Percentiles rank a stretch among this genome's conserved stretches.
Conservation (phyloP, 768 basidiomycete genomes). For the Crassisporium funariophilum region DNA sequence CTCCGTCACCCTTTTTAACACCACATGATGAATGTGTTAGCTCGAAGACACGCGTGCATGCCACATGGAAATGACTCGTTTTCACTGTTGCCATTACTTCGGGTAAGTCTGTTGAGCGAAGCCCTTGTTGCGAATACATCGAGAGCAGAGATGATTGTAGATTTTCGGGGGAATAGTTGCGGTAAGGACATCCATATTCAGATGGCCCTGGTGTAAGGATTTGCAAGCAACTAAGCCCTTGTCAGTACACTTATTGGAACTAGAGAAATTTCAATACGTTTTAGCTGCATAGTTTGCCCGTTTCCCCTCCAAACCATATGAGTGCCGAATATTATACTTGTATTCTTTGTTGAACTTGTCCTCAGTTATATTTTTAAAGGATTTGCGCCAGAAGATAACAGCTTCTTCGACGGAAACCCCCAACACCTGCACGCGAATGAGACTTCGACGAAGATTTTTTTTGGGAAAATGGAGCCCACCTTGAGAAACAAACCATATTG, state of each 20-base stretch:
- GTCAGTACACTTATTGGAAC: neutral
- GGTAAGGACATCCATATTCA: conserved; percentile 92
- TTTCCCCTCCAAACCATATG: conserved; percentile 92
- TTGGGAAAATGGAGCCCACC: conserved; percentile 43
- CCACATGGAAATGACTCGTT: conserved; percentile 85
- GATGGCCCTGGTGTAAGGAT: conserved; percentile 66
- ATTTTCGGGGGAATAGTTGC: conserved; percentile 84
- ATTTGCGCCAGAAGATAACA: conserved; percentile 87
- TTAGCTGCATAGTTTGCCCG: conserved; percentile 93
- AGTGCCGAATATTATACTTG: conserved; percentile 96
- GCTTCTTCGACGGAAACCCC: conserved; percentile 96
- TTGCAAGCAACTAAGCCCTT: conserved; percentile 75
- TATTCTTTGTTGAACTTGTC: conserved; percentile 98
- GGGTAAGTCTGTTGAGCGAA: conserved; percentile 68
- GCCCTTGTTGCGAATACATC: conserved; percentile 62
- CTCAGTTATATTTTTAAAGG: conserved; percentile 79
- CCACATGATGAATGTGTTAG: conserved; percentile 75
- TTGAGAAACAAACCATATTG: conserved; percentile 96
- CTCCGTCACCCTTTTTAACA: conserved; percentile 87
- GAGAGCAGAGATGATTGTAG: conserved; percentile 76
- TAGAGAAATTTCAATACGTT: conserved; percentile 50
- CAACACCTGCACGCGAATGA: conserved; percentile 59
- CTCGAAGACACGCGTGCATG: conserved; percentile 97
- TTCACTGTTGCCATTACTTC: conserved; percentile 86
- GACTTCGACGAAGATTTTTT: neutral